Base-by-base conservation (phyloP, 2,329 filamentous ascomycete genomes). In the Leptographium flavum region DNA sequence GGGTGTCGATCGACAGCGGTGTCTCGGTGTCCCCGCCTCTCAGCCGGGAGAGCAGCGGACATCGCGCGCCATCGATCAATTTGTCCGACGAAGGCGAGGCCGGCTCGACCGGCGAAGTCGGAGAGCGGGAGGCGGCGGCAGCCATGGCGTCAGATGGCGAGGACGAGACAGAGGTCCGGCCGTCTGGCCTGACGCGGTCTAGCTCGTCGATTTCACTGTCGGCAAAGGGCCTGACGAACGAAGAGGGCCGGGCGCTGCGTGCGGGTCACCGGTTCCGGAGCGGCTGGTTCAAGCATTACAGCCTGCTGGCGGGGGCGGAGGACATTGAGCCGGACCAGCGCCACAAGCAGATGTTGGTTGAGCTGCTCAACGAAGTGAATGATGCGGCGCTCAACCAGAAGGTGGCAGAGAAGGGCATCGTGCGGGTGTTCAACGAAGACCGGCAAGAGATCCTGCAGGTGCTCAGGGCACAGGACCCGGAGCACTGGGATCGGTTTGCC, bases 401-500 rank as follows among this genome's bases (percentile, higher is more conserved):
- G 54, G 68, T 75, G 4, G 65, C 70, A 43, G 65, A 71, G 36
- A 71, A 74, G 52, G 81, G 82, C 1, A 71, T 73, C 42, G 67
- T 83, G 13, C 65, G 67, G 45, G 72, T 76, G 0, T 79, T 86
- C 52, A 69, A 74, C 53, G 73, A 79, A 55, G 60, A 79, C 50
- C 66, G 63, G 47, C 68, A 71, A 15, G 57, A 70, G 43, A 64
- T 79, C 19, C 57, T 71, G 35, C 62, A 64, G 48, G 55, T 60
- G 42, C 56, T 80, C 51, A 67, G 74, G 17, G 74, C 74, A 5
- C 70, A 72, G 25, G 83, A 87, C 51, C 76, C 79, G 0, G 74
- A 78, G 50, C 71, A 82, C 58, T 76, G 83, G 72, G 70, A 73
- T 42, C 62, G 63, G 8, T 76, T 87, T 55, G 69, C 73, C 22